Evolutionary conservation across 495 filamentous ascomycete genomes (phyloP), one percentile per base, ranked within the genome.

Genomic region (Talaromyces stipitatus): DNA sequence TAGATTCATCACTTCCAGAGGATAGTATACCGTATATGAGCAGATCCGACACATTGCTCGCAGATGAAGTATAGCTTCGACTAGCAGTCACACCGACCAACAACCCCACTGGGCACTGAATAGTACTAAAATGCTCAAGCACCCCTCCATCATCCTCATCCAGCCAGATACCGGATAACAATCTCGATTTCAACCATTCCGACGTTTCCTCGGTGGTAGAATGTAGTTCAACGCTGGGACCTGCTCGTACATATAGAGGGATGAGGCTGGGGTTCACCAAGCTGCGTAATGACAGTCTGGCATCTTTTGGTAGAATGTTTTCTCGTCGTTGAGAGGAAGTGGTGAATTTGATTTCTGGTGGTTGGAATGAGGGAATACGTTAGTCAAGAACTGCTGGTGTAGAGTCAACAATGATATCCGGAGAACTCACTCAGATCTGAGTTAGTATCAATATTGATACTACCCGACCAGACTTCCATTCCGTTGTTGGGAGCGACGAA

Each of bases 11-110:
- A 6, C 60, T 47, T 54, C 59, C 67, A 0, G 54, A 20, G 9
- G 70, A 73, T 41, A 78, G 38, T 11, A 75, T 63, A 33, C 73
- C 81, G 54, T 85, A 84, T 23, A 86, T 67, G 22, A 86, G 62
- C 7, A 86, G 57, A 55, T 85, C 81, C 10, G 82, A 79, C 3
- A 76, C 66, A 61, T 54, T 10, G 68, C 57, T 5, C 55, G 61
- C 8, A 12, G 18, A n/a, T 20, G 51, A 41, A 14, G 23, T 9
- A 64, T 58, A 46, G 54, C 54, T 47, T 62, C 67, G 24, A 55
- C 51, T 24, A 30, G 56, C 14, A 57, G 55, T 16, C n/a, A 59
- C 65, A 30, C 62, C 61, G 18, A 78, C 50, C 23, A 78, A 67
- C 32, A 78, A 62, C 12, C 69, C 75, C 30, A 72, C 70, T 4